These are phyloP conservation scores for Suillus bovinus DNA, from an alignment of 768 basidiomycete genomes.

Conservation along the genomic window DNA sequence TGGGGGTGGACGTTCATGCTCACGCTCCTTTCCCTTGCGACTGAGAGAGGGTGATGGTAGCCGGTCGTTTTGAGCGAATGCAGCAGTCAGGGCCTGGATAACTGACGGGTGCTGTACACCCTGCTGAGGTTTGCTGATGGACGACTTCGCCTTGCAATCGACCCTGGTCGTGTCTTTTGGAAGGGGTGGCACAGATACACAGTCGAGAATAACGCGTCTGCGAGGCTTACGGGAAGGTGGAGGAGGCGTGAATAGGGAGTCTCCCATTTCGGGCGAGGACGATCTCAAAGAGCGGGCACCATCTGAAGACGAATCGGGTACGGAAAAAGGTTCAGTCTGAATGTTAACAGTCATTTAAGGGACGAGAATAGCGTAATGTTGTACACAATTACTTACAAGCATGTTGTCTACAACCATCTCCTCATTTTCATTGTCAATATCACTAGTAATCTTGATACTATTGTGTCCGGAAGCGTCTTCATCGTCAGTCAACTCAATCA, in stretches of 20 bases:
- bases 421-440: constrained; percentile 23
- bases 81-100: not conserved
- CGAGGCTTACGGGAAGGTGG: constrained; percentile 20
- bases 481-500: not conserved
- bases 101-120: not conserved
- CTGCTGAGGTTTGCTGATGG: not conserved
- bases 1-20: constrained; percentile 4
- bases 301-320: not conserved
- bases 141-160: constrained; percentile 16
- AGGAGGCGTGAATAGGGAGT: constrained; percentile 33
- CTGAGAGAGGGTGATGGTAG: not conserved
- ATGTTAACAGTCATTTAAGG: constrained; percentile 7
- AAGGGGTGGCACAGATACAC: constrained; percentile 24
- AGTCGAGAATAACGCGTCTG: constrained; percentile 13
- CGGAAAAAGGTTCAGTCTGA: constrained; percentile 2
- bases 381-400: constrained; percentile 21
- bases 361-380: not conserved
- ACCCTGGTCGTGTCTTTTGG: constrained; percentile 22
- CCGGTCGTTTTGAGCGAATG: constrained; percentile 3
- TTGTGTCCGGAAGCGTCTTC: constrained; percentile 6
- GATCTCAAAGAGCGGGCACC: constrained; percentile 8
- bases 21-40: constrained; percentile 26
- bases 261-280: constrained; percentile 9
- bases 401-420: constrained; percentile 11
- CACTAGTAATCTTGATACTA: constrained; percentile 7